These are phyloP conservation scores for Malania oleifera DNA, from an alignment of 164 flowering plant species.

Conservation along the genomic window DNA sequence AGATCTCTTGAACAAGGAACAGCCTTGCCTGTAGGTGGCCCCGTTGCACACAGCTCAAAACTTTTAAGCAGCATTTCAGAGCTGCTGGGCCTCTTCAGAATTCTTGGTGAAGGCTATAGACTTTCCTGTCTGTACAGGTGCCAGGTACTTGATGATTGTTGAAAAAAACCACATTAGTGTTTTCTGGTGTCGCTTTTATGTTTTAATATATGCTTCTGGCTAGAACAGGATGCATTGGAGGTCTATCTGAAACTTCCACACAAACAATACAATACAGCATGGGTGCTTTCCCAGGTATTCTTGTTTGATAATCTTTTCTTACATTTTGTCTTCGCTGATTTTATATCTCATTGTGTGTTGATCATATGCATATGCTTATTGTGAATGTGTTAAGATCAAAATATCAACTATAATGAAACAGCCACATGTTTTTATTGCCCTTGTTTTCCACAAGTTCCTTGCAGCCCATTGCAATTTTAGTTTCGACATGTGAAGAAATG, in stretches of 20 bases:
- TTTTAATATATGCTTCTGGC: conserved; percentile 1
- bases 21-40: conserved; percentile 26
- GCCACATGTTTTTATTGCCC: no score
- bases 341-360: not conserved
- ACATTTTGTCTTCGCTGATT: not conserved
- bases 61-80: conserved; percentile 53
- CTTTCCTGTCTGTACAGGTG: conserved; percentile 73
- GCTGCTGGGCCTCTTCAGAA: conserved; percentile 63
- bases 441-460: no score
- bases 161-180: not conserved
- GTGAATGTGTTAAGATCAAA: not conserved
- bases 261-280: conserved; percentile 89
- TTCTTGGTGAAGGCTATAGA: conserved; percentile 85
- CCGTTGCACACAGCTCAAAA: conserved; percentile 29
- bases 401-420: no score
- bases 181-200: conserved; percentile 5
- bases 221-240: conserved; percentile 83
- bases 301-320: not conserved
- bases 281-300: conserved; percentile 96
- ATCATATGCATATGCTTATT: not conserved
- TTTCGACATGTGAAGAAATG: no score
- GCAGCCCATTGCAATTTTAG: no score
- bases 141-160: conserved; percentile 46
- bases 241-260: conserved; percentile 67
- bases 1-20: conserved; percentile 45